phyloP scores from a whole-genome alignment of 2,329 filamentous ascomycete species.

The Pestalotiopsis sp. region DNA sequence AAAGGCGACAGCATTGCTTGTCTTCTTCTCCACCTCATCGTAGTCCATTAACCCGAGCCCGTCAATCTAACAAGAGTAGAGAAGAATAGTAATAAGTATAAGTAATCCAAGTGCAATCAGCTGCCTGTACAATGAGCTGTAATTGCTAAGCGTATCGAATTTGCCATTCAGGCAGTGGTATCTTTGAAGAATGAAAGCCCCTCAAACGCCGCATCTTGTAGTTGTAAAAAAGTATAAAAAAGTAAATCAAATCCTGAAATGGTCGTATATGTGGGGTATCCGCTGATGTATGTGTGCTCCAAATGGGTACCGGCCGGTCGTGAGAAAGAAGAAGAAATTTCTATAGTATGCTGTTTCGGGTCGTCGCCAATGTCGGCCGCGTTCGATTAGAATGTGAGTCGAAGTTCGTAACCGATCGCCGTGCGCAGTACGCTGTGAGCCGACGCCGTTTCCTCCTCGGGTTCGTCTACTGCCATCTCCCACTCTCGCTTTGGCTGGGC shows the following conservation, averaged over 20 bases:
- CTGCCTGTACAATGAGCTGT: constrained; percentile 8
- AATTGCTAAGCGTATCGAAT: constrained; percentile 22
- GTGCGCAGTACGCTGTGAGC: constrained; percentile 32
- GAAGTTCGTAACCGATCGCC: constrained; percentile 44
- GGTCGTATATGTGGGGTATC: constrained; percentile 6
- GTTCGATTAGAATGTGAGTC: constrained; percentile 46
- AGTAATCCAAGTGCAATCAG: background rate
- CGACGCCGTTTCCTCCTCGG: constrained; percentile 37
- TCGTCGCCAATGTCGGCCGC: constrained; percentile 20
- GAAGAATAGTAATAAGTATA: background rate
- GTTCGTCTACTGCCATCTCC: constrained; percentile 61
- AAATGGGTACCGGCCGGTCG: constrained; percentile 1
- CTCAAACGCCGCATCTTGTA: constrained; percentile 28
- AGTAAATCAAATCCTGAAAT: constrained; percentile 16
- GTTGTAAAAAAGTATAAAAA: background rate
- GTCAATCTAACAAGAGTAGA: constrained; percentile 10
- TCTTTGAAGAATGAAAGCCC: constrained; percentile 26
- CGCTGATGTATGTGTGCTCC: constrained; percentile 14
- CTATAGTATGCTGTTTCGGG: constrained; percentile 3
- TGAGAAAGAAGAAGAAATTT: constrained; percentile 2
- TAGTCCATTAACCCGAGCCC: background rate
- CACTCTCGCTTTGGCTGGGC: constrained; percentile 57
- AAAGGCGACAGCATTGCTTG: background rate
- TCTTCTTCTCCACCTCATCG: background rate
- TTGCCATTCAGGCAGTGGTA: constrained; percentile 29